Conservation (phyloP, 2,329 filamentous ascomycete species). For the Trichophaea hybrida region DNA sequence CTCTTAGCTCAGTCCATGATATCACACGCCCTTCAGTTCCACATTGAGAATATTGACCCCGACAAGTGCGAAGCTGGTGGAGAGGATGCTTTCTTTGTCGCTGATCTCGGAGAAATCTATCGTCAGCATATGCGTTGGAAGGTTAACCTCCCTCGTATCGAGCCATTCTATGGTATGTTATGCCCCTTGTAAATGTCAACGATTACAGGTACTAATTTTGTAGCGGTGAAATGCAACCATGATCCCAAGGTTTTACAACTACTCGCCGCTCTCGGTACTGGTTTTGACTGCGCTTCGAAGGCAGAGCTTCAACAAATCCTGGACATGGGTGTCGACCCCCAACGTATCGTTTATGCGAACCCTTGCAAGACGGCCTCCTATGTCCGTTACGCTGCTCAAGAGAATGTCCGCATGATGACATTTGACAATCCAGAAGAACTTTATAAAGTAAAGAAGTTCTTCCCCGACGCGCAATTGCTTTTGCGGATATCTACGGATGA, state of each 20-base stretch:
- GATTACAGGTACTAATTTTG: neutral
- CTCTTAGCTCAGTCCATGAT: conserved; percentile 61
- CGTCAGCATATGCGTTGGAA: conserved; percentile 98
- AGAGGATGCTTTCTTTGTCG: conserved; percentile 96
- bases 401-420: conserved; percentile 93
- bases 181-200: neutral
- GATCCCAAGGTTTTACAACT: conserved; percentile 79
- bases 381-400: conserved; percentile 70
- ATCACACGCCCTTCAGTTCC: conserved; percentile 70
- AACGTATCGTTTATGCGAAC: conserved; percentile 95
- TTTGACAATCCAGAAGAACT: conserved; percentile 98
- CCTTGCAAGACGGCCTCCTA: conserved; percentile 99
- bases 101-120: conserved; percentile 95
- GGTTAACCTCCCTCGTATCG: conserved; percentile 77
- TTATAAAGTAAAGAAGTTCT: conserved; percentile 91
- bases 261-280: conserved; percentile 73
- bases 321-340: conserved; percentile 64
- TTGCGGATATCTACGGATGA: conserved; percentile 94
- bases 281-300: conserved; percentile 98
- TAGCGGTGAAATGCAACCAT: conserved; percentile 97
- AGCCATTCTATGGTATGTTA: conserved; percentile 74
- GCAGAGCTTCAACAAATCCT: conserved; percentile 88
- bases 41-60: conserved; percentile 69
- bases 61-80: conserved; percentile 82
- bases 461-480: conserved; percentile 76